Evolutionary conservation across 2,329 filamentous ascomycete genomes (phyloP).

Genomic region (Trichophaea hybrida): DNA sequence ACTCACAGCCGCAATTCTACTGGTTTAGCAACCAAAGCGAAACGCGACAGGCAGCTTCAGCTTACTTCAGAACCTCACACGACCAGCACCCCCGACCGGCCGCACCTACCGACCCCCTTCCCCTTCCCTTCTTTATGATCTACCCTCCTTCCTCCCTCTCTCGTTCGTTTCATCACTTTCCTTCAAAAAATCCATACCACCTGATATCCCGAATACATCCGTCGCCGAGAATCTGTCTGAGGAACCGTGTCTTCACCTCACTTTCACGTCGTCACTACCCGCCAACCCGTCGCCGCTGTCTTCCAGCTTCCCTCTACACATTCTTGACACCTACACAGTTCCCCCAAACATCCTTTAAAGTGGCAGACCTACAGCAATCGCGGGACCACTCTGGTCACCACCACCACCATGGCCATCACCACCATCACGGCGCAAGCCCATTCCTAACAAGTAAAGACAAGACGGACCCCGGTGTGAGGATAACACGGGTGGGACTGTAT

Average conservation of each 20-base stretch:
- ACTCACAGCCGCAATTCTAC: not conserved
- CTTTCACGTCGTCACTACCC: not conserved
- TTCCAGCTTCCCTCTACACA: not conserved
- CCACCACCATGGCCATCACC: conserved; percentile 41
- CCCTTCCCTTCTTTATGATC: not conserved
- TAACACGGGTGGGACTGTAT: conserved; percentile 75
- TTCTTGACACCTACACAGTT: not conserved
- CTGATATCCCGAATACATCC: not conserved
- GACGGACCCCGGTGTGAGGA: conserved; percentile 83
- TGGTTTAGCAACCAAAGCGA: not conserved
- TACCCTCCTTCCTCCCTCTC: not conserved
- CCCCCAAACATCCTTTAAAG: conserved; percentile 4
- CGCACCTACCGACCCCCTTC: not conserved
- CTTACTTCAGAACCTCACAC: not conserved
- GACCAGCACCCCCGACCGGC: not conserved
- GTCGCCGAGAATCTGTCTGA: not conserved
- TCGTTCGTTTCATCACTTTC: not conserved
- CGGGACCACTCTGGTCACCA: conserved; percentile 26
- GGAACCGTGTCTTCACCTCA: not conserved
- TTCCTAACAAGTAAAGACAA: conserved; percentile 72
- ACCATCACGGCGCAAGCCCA: conserved; percentile 70
- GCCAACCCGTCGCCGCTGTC: not conserved
- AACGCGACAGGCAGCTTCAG: not conserved
- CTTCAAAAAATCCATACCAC: not conserved
- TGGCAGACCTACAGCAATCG: conserved; percentile 11